phyloP scores from a whole-genome alignment of 768 basidiomycete species.

The Plicaturopsis crispa region DNA sequence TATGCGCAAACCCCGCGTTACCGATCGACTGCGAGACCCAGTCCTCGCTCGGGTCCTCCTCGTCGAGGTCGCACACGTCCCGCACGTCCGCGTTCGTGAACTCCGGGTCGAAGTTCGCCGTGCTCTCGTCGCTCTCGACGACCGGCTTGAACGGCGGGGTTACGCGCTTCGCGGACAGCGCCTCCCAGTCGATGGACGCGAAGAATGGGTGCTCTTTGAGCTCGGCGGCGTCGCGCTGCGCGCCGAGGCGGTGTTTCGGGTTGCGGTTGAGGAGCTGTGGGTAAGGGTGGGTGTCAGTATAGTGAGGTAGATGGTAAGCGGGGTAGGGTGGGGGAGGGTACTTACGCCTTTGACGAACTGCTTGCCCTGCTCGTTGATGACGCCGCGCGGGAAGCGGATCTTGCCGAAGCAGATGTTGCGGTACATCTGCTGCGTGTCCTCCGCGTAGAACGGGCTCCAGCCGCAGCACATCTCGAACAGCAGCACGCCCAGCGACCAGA shows the following conservation, averaged over 20 bases:
- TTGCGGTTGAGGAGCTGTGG: conserved; percentile 91
- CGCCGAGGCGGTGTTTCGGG: conserved; percentile 94
- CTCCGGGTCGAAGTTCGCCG: conserved; percentile 97
- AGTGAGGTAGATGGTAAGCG: conserved; percentile 1
- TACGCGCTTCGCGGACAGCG: conserved; percentile 79
- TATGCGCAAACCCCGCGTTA: conserved; percentile 32
- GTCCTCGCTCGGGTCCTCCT: conserved; percentile 29
- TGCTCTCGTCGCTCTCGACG: conserved; percentile 96
- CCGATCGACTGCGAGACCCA: conserved; percentile 51
- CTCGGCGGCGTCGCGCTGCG: conserved; percentile 83
- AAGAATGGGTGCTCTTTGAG: conserved; percentile 97
- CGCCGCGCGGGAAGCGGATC: conserved; percentile 94
- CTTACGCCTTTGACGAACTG: conserved; percentile 97
- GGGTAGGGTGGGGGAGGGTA: conserved; percentile 13
- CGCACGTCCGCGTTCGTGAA: conserved; percentile 91
- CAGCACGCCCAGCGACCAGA: conserved; percentile 94
- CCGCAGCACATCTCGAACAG: conserved; percentile 99
- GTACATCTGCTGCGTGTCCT: conserved; percentile 99
- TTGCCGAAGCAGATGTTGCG: conserved; percentile 98
- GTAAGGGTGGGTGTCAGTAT: conserved; percentile 9
- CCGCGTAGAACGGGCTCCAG: conserved; percentile 99
- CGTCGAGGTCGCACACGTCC: conserved; percentile 42
- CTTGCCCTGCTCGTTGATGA: conserved; percentile 96
- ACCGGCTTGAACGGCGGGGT: conserved; percentile 97
- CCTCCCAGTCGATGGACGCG: conserved; percentile 84